A percentile compares a stretch with the other conserved stretches of the same genome.
phyloP scores from a whole-genome alignment of 331 rosid species.

The Cydonia oblonga region DNA sequence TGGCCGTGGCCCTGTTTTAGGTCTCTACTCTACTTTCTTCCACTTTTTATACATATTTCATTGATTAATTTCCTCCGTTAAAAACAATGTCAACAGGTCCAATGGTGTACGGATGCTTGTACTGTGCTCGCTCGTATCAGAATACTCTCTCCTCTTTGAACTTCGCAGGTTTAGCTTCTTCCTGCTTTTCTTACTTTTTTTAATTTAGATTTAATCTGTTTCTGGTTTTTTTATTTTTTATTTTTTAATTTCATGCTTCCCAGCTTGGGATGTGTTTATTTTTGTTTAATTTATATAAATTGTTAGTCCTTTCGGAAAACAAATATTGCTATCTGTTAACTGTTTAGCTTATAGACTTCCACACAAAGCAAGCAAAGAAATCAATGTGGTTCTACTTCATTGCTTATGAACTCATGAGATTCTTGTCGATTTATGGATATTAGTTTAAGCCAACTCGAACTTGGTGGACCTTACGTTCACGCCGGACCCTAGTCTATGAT shows the following conservation, averaged over 20 bases:
- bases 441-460: too few species aligned
- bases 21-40: neutral
- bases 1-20: conserved; percentile 78
- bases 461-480: too few species aligned
- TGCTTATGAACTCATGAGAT: too few species aligned
- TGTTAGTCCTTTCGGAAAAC: too few species aligned
- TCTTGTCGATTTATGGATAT: too few species aligned
- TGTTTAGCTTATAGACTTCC: neutral
- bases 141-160: conserved; percentile 56
- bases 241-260: too few species aligned
- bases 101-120: conserved; percentile 73
- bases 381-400: too few species aligned
- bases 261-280: too few species aligned
- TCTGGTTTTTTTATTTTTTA: neutral
- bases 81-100: conserved; percentile 14
- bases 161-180: conserved; percentile 40
- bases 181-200: neutral
- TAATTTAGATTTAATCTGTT: neutral
- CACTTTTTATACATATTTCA: neutral
- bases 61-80: neutral
- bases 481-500: neutral
- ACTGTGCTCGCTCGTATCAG: conserved; percentile 64
- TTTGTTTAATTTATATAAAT: too few species aligned
- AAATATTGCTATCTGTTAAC: neutral
- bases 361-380: too few species aligned